These are phyloP conservation scores for Arthroderma sp. DNA, from an alignment of 2,329 filamentous ascomycete genomes.

Conservation along the genomic window DNA sequence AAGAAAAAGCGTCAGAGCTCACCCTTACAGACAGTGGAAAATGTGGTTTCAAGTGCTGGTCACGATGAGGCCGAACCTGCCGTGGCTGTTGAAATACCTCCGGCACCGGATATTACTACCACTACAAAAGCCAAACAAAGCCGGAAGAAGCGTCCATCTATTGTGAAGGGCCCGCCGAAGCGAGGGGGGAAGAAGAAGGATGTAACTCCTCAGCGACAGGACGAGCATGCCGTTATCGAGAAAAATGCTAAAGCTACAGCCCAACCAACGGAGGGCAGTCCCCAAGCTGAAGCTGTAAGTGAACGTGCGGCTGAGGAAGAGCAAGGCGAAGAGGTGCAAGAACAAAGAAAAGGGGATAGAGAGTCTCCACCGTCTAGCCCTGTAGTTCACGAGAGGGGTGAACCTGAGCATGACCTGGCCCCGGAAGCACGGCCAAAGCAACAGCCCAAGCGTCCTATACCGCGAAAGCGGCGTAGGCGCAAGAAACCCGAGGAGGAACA, in stretches of 20 bases:
- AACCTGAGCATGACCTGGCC: no score
- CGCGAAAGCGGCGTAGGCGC: not conserved
- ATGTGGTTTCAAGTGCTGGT: not conserved
- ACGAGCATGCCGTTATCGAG: no score
- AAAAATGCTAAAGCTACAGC: no score
- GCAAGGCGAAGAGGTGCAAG: no score
- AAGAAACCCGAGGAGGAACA: not conserved
- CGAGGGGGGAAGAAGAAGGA: constrained; percentile 4
- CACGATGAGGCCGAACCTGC: not conserved
- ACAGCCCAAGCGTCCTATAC: not conserved
- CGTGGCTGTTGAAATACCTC: no score
- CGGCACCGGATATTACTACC: no score
- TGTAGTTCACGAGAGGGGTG: no score
- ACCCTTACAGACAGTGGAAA: not conserved
- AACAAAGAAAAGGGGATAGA: no score
- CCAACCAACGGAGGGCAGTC: no score
- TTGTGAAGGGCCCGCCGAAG: not conserved
- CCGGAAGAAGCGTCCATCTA: not conserved
- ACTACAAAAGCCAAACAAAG: not conserved
- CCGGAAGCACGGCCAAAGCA: not conserved
- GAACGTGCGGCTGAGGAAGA: no score
- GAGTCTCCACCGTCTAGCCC: no score
- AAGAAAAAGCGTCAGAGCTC: constrained; percentile 4
- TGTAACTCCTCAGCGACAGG: not conserved
- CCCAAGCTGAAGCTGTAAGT: no score